These are phyloP conservation scores for Nothophaeocryptopus gaeumannii DNA, from an alignment of 2,329 filamentous ascomycete species.

Conservation along the genomic window DNA sequence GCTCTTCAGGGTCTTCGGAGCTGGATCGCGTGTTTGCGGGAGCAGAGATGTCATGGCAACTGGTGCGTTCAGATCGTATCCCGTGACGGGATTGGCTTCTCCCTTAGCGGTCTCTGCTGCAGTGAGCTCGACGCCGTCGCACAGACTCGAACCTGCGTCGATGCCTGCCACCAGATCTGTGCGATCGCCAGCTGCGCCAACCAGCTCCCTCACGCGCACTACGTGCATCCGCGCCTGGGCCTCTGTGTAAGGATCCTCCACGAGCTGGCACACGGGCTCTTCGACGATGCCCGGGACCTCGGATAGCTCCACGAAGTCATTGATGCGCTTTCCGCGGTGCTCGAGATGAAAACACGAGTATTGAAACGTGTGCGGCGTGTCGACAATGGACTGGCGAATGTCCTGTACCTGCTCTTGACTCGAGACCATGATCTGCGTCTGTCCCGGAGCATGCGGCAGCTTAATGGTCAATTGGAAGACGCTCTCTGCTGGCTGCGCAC, in stretches of 20 bases:
- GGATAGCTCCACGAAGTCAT: constrained; percentile 89
- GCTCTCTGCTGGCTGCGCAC: constrained; percentile 33
- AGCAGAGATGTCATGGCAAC: constrained; percentile 69
- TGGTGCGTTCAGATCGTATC: constrained; percentile 73
- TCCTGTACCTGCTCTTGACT: constrained; percentile 94
- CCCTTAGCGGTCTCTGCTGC: constrained; percentile 27
- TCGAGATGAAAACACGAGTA: constrained; percentile 99
- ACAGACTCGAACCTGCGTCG: constrained; percentile 78
- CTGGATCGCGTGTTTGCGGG: constrained; percentile 60
- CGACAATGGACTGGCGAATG: constrained; percentile 92
- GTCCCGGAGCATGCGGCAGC: constrained; percentile 73
- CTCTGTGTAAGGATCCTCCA: constrained; percentile 96
- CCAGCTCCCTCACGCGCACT: constrained; percentile 83
- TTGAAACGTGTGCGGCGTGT: constrained; percentile 87
- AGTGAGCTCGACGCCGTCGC: constrained; percentile 64
- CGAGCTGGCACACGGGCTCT: constrained; percentile 74
- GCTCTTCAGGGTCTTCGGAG: constrained; percentile 87
- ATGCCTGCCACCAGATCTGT: constrained; percentile 85
- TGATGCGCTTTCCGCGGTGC: constrained; percentile 81
- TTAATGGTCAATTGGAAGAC: constrained; percentile 73
- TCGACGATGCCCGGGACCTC: constrained; percentile 77
- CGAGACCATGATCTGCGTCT: constrained; percentile 81
- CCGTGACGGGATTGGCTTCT: constrained; percentile 51
- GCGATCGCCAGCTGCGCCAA: constrained; percentile 85
- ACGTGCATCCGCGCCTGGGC: constrained; percentile 96